A percentile compares a stretch with the other conserved stretches of the same genome.
Conservation (phyloP, 345 rosid genomes). For the Salix exigua region DNA sequence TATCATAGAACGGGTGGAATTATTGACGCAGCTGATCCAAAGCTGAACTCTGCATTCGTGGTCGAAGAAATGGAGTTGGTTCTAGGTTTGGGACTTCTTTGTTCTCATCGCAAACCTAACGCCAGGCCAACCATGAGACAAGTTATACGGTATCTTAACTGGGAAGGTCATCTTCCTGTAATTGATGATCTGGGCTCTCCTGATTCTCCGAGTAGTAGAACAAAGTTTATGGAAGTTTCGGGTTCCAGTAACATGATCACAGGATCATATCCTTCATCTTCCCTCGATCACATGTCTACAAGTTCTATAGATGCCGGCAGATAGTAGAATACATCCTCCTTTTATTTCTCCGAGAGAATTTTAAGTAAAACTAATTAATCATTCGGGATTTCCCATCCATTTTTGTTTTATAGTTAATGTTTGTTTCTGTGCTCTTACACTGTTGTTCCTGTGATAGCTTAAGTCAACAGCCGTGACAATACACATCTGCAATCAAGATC, state of each 20-base stretch:
- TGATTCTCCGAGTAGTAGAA: conserved; percentile 7
- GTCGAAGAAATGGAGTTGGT: conserved; percentile 45
- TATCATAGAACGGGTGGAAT: conserved; percentile 23
- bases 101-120: conserved; percentile 44
- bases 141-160: conserved; percentile 46
- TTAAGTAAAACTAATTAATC: no score
- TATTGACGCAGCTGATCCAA: conserved; percentile 45
- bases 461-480: no score
- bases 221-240: conserved; percentile 13
- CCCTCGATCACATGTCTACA: conserved; percentile 30
- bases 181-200: conserved; percentile 26
- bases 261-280: conserved; percentile 23
- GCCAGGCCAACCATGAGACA: conserved; percentile 57
- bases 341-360: no score
- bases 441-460: no score
- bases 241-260: conserved; percentile 22
- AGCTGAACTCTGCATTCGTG: conserved; percentile 30
- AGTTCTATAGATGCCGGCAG: conserved; percentile 38
- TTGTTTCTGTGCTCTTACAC: no score
- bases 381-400: no score
- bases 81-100: conserved; percentile 44
- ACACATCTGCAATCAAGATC: no score
- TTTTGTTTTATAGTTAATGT: no score
- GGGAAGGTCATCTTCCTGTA: conserved; percentile 44
- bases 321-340: conserved; percentile 4